Percentiles rank a stretch among this genome's conserved stretches.
Conservation (phyloP, 129 eudicot species). For the Rutidosis leptorrhynchoides region DNA sequence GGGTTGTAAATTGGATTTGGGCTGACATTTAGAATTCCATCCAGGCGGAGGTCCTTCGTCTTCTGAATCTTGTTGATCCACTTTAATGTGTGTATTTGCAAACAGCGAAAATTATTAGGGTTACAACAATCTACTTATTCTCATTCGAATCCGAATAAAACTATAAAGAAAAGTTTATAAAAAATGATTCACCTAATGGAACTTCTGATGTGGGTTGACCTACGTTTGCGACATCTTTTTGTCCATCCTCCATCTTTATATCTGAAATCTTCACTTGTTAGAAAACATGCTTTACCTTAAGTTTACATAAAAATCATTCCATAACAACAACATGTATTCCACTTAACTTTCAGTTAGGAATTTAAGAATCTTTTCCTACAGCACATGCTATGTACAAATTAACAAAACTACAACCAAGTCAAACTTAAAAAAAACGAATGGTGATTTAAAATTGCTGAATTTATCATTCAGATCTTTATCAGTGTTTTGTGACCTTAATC, state of each 20-base stretch:
- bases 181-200: constrained; percentile 28
- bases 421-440: constrained; percentile 2
- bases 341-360: background rate
- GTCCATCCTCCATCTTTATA: constrained; percentile 26
- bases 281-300: background rate
- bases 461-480: background rate
- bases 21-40: constrained; percentile 33
- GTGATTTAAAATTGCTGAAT: background rate
- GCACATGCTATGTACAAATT: background rate
- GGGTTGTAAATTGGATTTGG: constrained; percentile 18
- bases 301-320: background rate
- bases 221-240: constrained; percentile 25
- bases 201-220: constrained; percentile 33
- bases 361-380: background rate
- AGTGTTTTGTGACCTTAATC: background rate
- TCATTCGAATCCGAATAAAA: background rate
- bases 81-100: constrained; percentile 31
- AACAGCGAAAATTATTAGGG: constrained; percentile 5
- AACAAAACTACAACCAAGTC: background rate
- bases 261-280: constrained; percentile 27
- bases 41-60: constrained; percentile 47
- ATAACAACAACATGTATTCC: background rate
- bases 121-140: background rate
- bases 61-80: constrained; percentile 33
- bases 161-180: background rate